Conservation (phyloP, 345 rosid species). For the Aethionema arabicum region DNA sequence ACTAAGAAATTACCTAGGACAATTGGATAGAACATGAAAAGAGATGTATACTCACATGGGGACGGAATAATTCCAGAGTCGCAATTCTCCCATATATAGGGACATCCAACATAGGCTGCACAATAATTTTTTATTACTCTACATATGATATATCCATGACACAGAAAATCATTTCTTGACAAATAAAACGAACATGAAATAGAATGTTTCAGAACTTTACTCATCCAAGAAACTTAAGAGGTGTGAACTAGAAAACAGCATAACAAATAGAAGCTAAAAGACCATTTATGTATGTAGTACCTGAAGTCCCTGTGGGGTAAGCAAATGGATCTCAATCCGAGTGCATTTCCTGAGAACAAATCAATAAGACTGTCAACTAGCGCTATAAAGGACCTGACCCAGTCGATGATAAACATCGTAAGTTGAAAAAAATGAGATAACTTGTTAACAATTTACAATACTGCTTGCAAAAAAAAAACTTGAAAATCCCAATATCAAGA, state of each 20-base stretch:
- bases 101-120: slow-evolving; percentile 96
- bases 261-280: background rate
- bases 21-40: background rate
- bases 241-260: background rate
- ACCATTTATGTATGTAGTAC: slow-evolving; percentile 35
- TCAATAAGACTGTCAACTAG: slow-evolving; percentile 18
- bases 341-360: slow-evolving; percentile 82
- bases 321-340: slow-evolving; percentile 89
- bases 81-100: slow-evolving; percentile 99
- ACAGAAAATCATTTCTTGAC: too few relatives aligned
- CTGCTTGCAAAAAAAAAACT: background rate
- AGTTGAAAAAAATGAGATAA: background rate
- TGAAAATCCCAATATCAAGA: background rate
- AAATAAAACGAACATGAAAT: background rate
- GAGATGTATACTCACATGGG: slow-evolving; percentile 66
- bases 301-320: slow-evolving; percentile 91
- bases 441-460: background rate
- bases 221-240: slow-evolving; percentile 7
- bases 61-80: slow-evolving; percentile 88
- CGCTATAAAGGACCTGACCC: slow-evolving; percentile 4
- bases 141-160: too few relatives aligned
- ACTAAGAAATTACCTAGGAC: slow-evolving; percentile 2
- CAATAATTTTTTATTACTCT: background rate
- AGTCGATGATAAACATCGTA: background rate
- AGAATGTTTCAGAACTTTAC: background rate